Base-by-base conservation (phyloP, 1,284 basidiomycete genomes). In the Termitomyces sp. region DNA sequence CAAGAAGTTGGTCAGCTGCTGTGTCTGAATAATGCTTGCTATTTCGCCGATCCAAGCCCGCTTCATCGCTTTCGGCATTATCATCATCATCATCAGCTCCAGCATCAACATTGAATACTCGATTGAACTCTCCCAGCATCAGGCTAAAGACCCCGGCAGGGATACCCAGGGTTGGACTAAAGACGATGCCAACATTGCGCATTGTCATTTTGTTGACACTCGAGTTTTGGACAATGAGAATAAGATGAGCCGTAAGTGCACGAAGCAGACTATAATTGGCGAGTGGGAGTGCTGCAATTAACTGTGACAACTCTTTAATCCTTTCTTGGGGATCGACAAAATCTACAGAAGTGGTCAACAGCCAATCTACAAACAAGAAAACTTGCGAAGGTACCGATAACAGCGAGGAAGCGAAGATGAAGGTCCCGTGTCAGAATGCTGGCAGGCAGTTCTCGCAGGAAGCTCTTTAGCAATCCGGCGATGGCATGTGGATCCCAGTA, bases 151-250 rank as follows among this genome's bases (percentile, higher is more conserved):
- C 89, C 5, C 93, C 93, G 0, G 93, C 94, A 13, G 94, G 94
- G 60, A 97, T 96, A 34, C 92, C 93, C 7, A 97, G 77, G 1
- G 94, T 97, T 3, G 95, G 94, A 58, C 91, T 93, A 71, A 97
- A 97, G 28, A 99, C 96, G 57, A 99, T 99, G 18, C 95, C 94
- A 26, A 99, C 93, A 66, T 99, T 99, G 33, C 95, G 85, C 82
- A 99, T 88, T 41, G 91, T 97, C 97, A 99, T 99, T 78, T 97
- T 99, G 83, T 98, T 98, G 55, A 88, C 75, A 41, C 81, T 68
- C 14, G 92, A 83, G 66, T 97, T 93, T 68, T 93, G 87, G 43
- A 97, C 93, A 62, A 99, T 91, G 51, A 95, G 80, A 64, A 97
- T 97, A 52, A 99, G 77, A 69, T 99, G 95, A n/a, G 93, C 91